Evolutionary conservation across 2,329 filamentous ascomycete genomes (phyloP), one percentile per base, ranked within the genome.

Genomic region (Fusarium sp.): DNA sequence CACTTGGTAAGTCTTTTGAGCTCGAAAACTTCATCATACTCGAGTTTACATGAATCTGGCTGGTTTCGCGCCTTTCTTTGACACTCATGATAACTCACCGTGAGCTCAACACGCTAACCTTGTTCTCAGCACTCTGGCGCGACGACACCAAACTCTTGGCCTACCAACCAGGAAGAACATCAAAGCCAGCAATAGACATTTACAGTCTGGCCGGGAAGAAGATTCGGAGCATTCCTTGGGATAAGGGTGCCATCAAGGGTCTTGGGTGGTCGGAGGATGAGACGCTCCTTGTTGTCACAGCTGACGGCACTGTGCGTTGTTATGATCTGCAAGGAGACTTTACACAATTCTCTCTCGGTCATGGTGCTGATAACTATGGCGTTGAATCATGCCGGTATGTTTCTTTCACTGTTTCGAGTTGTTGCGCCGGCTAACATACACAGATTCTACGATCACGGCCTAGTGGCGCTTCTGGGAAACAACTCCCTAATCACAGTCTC

Each of bases 221-320:
- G 67, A 92, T 99, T 72, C 92, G 93, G 78, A 91, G 91, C 80
- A 95, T 98, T 75, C 90, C 93, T 81, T 98, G 96, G 95, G 96
- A 98, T 78, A 94, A 95, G 84, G 94, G 94, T 54, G 87, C 92
- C 4, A 94, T 99, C 80, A 93, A 92, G 82, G 95, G 94, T 2
- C 88, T 99, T 22, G 97, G 97, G 37, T 99, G 97, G 97, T 98
- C 95, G 22, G 96, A 98, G 79, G 95, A 98, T 75, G 97, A 99
- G 86, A 93, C 94, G 81, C 88, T 99, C 56, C 86, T 99, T 5
- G 93, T 98, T 0, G 92, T 98, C 61, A 94, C 95, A 11, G 90
- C 93, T 63, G 96, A 99, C 80, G 97, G 97, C 27, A 96, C 92
- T 1, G 96, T 98, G 50, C 90, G 95, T 69, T 97, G 95, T 82